Conservation (phyloP, 106 monocot species). For the Allium sativum region DNA sequence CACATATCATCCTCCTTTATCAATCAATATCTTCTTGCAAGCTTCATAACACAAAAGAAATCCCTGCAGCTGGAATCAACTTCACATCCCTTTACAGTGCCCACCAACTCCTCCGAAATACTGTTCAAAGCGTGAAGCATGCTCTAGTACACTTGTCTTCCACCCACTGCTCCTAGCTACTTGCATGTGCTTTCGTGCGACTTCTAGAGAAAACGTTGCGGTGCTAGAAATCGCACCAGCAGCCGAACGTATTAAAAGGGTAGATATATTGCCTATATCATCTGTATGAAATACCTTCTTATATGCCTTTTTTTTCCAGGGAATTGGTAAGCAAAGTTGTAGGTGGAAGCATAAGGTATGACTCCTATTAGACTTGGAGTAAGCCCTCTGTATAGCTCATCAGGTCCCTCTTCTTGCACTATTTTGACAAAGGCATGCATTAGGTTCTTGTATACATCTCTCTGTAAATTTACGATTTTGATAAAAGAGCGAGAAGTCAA, state of each 20-base stretch:
- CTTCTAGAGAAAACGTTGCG: slow-evolving; percentile 83
- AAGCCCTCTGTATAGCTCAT: slow-evolving; percentile 84
- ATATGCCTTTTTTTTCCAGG: slow-evolving; percentile 64
- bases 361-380: slow-evolving; percentile 83
- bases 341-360: slow-evolving; percentile 75
- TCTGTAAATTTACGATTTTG: slow-evolving; percentile 22
- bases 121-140: slow-evolving; percentile 73
- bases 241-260: slow-evolving; percentile 74
- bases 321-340: slow-evolving; percentile 83
- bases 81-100: slow-evolving; percentile 80
- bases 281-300: slow-evolving; percentile 47
- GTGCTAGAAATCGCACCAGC: slow-evolving; percentile 83
- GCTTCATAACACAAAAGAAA: slow-evolving; percentile 97
- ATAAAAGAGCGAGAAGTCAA: too few relatives aligned
- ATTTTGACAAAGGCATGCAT: slow-evolving; percentile 78
- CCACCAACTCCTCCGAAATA: slow-evolving; percentile 65
- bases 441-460: slow-evolving; percentile 65
- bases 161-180: slow-evolving; percentile 81
- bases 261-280: slow-evolving; percentile 57
- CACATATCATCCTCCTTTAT: slow-evolving; percentile 24
- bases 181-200: slow-evolving; percentile 91
- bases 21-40: slow-evolving; percentile 80
- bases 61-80: slow-evolving; percentile 85
- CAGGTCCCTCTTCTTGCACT: slow-evolving; percentile 63
- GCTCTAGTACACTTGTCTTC: slow-evolving; percentile 72